Base-by-base conservation (phyloP, 306 rosid species). In the Prunus padus region DNA sequence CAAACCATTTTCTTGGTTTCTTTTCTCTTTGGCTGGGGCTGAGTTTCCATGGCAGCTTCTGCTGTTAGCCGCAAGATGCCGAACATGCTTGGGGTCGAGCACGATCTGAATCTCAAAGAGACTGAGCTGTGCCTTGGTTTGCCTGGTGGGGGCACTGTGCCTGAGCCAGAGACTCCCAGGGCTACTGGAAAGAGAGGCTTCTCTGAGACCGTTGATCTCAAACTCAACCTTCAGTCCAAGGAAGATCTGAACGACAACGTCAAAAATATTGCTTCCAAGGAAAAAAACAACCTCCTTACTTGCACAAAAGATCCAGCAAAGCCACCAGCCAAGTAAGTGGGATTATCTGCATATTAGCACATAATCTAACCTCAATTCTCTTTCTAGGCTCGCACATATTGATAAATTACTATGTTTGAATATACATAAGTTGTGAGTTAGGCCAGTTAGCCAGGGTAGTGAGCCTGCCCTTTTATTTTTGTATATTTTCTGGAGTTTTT, bases 51-150 rank as follows among this genome's bases (percentile, higher is more conserved):
- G 70, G 65, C 61, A 49, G 80, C 71, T 25, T 11, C 51, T 14
- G 16, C 51, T 12, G 75, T 64, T 79, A 64, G 83, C 85, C 83
- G 78, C 64, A 81, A 80, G 31, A 88, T 87, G 88, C 82, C 84
- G 57, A 87, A 77, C 72, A 62, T 80, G 83, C 8, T 82, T 28
- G 67, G 57, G 30, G 80, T 71, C 57, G 86, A 77, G 67, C 44
- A 72, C 69, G 90, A 67, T 78, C 73, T 90, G 83, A 89, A 89
- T 81, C 80, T 93, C 67, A 91, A 76, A 84, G 97, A 89, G 89
- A 96, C 99, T 18, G 99, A 96, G 89, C 86, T 96, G 16, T 92
- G 99, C 66, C 91, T 96, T 26, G 99, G 98, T 11, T 31, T 96
- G 55, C 99, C 99, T 1, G 97, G 99, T 0, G 87, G 85, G 0